A percentile compares a stretch with the other conserved stretches of the same genome.
Evolutionary conservation across 768 basidiomycete species (phyloP).

Genomic region (Coprinellus micaceus): DNA sequence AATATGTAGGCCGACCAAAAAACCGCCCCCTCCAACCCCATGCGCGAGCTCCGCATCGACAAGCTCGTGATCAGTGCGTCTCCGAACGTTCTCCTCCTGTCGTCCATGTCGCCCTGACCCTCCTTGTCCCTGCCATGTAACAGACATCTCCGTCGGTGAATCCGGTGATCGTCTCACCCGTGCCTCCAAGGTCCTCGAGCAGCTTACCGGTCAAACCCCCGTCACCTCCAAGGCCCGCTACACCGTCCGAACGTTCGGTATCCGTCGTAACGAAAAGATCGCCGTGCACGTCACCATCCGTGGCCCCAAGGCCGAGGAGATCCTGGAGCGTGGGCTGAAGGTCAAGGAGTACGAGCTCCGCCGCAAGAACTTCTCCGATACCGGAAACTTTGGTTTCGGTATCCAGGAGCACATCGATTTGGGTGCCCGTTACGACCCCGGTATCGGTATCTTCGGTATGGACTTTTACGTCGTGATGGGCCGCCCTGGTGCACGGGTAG

Average conservation of each 20-base stretch:
- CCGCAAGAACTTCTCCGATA: slow-evolving; percentile 96
- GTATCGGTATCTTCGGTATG: slow-evolving; percentile 99
- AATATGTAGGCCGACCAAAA: slow-evolving; percentile 75
- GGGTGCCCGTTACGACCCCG: slow-evolving; percentile 96
- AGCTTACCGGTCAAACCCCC: slow-evolving; percentile 98
- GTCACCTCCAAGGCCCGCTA: slow-evolving; percentile 99
- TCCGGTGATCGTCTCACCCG: slow-evolving; percentile 98
- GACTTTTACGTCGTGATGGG: slow-evolving; percentile 99
- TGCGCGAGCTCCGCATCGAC: slow-evolving; percentile 95
- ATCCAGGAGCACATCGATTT: slow-evolving; percentile 99
- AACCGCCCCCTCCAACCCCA: slow-evolving; percentile 84
- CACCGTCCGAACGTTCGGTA: slow-evolving; percentile 98
- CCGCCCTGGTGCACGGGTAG: slow-evolving; percentile 88
- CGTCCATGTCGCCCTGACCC: slow-evolving; percentile 10
- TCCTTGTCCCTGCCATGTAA: slow-evolving; percentile 2
- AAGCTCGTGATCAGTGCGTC: slow-evolving; percentile 99
- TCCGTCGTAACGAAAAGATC: slow-evolving; percentile 99
- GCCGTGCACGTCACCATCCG: slow-evolving; percentile 98
- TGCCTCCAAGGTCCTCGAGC: slow-evolving; percentile 98
- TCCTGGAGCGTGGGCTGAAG: slow-evolving; percentile 97
- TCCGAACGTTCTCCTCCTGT: background rate
- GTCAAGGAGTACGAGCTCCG: slow-evolving; percentile 99
- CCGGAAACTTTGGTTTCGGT: slow-evolving; percentile 99
- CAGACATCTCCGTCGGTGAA: slow-evolving; percentile 99
- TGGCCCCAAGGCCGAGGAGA: slow-evolving; percentile 99